These are phyloP conservation scores for Malassezia arunalokei DNA, from an alignment of 1,284 basidiomycete species.

Conservation along the genomic window DNA sequence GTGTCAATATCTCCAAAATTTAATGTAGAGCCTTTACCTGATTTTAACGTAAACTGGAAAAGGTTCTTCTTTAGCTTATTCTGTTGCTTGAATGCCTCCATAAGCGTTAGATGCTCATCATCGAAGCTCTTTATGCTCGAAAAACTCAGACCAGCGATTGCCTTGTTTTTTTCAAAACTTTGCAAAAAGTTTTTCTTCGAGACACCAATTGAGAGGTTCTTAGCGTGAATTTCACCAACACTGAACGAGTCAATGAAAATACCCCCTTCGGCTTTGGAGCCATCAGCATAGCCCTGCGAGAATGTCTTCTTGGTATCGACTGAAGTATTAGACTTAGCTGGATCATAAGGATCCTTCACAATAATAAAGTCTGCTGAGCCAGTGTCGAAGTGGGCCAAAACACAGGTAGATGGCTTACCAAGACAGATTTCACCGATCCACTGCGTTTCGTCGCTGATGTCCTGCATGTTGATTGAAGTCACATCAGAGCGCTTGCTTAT, in stretches of 20 bases:
- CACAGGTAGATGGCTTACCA: slow-evolving; percentile 22
- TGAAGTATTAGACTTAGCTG: slow-evolving; percentile 23
- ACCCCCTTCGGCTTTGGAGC: slow-evolving; percentile 52
- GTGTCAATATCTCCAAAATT: slow-evolving; percentile 50
- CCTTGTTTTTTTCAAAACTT: slow-evolving; percentile 20
- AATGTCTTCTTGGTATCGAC: slow-evolving; percentile 46
- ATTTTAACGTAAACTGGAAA: slow-evolving; percentile 51
- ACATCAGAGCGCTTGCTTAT: slow-evolving; percentile 2
- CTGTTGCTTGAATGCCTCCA: slow-evolving; percentile 18
- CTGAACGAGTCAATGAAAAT: slow-evolving; percentile 52
- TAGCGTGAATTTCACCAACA: slow-evolving; percentile 45
- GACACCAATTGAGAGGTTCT: slow-evolving; percentile 43
- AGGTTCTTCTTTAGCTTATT: slow-evolving; percentile 38
- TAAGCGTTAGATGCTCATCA: slow-evolving; percentile 26
- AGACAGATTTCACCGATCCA: slow-evolving; percentile 36
- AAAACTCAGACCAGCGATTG: slow-evolving; percentile 46
- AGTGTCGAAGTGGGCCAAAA: slow-evolving; percentile 39
- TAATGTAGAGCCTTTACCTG: slow-evolving; percentile 50
- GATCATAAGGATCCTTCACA: slow-evolving; percentile 26
- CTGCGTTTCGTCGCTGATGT: slow-evolving; percentile 20
- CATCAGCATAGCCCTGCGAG: slow-evolving; percentile 53
- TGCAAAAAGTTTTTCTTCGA: slow-evolving; percentile 17
- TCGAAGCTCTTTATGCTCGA: slow-evolving; percentile 21
- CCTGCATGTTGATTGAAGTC: slow-evolving; percentile 26
- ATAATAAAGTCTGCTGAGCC: slow-evolving; percentile 36